Conservation (phyloP, 768 basidiomycete species). For the Tulasnella sp. region DNA sequence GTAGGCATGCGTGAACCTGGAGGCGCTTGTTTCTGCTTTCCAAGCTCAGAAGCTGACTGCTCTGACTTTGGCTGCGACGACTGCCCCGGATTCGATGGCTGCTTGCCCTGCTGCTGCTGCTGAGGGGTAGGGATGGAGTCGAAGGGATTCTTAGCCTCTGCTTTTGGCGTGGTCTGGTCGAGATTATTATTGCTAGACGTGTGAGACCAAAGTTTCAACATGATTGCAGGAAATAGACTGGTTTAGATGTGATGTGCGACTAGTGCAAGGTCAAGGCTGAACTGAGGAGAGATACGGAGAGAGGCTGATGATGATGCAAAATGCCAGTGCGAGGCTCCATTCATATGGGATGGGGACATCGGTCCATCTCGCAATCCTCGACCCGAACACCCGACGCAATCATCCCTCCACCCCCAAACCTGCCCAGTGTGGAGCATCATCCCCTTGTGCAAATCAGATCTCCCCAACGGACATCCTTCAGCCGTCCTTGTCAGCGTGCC, state of each 20-base stretch:
- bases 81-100: conserved; percentile 29
- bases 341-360: neutral
- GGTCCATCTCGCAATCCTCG: conserved; percentile 13
- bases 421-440: conserved; percentile 21
- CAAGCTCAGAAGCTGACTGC: conserved; percentile 14
- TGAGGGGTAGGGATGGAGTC: conserved; percentile 40
- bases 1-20: conserved; percentile 44
- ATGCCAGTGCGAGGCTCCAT: neutral
- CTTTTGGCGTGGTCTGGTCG: conserved; percentile 62
- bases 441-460: neutral
- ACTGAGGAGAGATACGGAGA: conserved; percentile 12
- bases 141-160: conserved; percentile 57
- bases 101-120: conserved; percentile 40
- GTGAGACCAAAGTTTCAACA: conserved; percentile 62
- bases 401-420: neutral
- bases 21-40: conserved; percentile 29
- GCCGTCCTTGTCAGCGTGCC: conserved; percentile 32
- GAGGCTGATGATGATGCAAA: neutral
- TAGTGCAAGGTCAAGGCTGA: neutral
- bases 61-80: conserved; percentile 27
- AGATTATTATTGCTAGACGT: conserved; percentile 41
- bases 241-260: neutral
- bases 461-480: neutral
- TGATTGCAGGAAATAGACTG: conserved; percentile 34
- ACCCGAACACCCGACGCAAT: conserved; percentile 3